A percentile compares a stretch with the other conserved stretches of the same genome.
phyloP scores from a whole-genome alignment of 2,329 filamentous ascomycete genomes.

The Trichoderma oligosporum region DNA sequence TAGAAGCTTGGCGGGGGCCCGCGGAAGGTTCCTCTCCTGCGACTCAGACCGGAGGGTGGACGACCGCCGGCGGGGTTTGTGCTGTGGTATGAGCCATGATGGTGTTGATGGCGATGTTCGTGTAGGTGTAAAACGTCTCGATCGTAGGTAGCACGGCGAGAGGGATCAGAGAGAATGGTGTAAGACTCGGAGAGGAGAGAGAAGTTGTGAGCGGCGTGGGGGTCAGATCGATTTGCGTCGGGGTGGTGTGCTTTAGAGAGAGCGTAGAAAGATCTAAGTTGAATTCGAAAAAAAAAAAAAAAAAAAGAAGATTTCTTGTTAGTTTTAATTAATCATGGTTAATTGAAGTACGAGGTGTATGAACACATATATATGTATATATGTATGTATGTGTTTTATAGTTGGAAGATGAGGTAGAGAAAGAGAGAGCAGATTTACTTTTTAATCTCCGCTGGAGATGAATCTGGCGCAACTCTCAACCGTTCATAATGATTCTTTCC shows the following conservation, averaged over 20 bases:
- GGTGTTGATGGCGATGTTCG: constrained; percentile 32
- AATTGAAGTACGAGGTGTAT: no score
- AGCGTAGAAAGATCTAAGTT: constrained; percentile 73
- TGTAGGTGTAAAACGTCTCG: constrained; percentile 54
- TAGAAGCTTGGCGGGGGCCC: constrained; percentile 91
- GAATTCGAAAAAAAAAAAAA: not conserved
- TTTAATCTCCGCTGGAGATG: constrained; percentile 76
- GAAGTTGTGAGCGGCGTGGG: constrained; percentile 69
- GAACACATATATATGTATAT: no score
- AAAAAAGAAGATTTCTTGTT: no score
- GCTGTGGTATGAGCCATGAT: constrained; percentile 52
- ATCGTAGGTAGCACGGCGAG: constrained; percentile 79
- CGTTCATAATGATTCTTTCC: constrained; percentile 73
- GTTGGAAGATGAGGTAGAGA: constrained; percentile 48
- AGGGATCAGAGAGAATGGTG: constrained; percentile 65
- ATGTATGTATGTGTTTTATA: no score
- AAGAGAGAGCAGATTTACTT: constrained; percentile 49
- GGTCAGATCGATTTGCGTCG: constrained; percentile 79
- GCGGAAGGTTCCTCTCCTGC: constrained; percentile 69
- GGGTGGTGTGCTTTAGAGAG: constrained; percentile 92
- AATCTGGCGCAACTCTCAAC: constrained; percentile 66
- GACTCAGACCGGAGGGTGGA: constrained; percentile 75
- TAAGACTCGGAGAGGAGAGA: constrained; percentile 83
- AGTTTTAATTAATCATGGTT: no score
- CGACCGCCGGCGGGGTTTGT: constrained; percentile 65